These are phyloP conservation scores for Paramecium sonneborni DNA, from an alignment of 73 alveolate species.

Conservation along the genomic window DNA sequence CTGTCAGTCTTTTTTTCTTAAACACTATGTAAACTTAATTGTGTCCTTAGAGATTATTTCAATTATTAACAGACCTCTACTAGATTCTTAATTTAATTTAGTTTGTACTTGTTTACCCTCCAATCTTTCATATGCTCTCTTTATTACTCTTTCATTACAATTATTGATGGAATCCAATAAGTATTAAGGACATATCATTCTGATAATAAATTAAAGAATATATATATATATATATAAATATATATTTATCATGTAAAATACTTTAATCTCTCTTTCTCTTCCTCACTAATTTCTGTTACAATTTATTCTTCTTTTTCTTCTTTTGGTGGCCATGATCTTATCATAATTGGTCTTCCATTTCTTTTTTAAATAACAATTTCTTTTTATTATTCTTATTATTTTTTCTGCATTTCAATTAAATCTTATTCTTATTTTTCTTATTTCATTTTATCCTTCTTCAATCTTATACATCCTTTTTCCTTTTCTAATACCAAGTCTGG, in stretches of 20 bases:
- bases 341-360: not conserved
- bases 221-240: not conserved
- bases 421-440: constrained; percentile 1
- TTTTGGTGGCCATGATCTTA: constrained; percentile 53
- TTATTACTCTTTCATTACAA: constrained; percentile 29
- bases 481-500: constrained; percentile 32
- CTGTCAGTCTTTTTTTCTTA: not conserved
- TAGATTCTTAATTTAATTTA: not conserved
- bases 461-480: not conserved
- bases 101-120: constrained; percentile 11
- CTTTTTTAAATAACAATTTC: not conserved
- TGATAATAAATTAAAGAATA: not conserved
- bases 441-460: constrained; percentile 14
- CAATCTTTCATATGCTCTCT: constrained; percentile 23
- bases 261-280: not conserved
- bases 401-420: not conserved
- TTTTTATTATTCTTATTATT: constrained; percentile 18
- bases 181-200: not conserved
- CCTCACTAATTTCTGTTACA: not conserved
- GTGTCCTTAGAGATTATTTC: not conserved
- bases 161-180: constrained; percentile 19
- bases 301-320: not conserved
- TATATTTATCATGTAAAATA: not conserved
- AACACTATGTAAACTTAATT: not conserved
- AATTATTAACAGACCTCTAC: constrained; percentile 26